These are phyloP conservation scores for Clavariopsis aquatica DNA, from an alignment of 495 filamentous ascomycete species.

Conservation along the genomic window DNA sequence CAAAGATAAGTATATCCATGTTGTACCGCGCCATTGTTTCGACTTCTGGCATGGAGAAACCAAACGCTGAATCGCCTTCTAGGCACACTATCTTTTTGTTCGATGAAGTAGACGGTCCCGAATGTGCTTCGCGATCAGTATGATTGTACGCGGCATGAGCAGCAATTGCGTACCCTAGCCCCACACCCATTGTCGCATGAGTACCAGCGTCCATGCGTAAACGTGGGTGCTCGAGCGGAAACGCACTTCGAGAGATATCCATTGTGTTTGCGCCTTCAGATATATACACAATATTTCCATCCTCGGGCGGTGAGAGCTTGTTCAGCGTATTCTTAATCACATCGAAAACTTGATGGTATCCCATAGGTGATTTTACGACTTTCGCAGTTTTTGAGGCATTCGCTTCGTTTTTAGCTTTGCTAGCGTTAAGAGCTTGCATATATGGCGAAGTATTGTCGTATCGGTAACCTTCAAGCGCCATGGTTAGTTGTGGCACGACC, in stretches of 20 bases:
- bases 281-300: constrained; percentile 60
- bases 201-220: constrained; percentile 65
- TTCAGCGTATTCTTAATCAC: constrained; percentile 54
- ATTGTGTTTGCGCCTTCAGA: constrained; percentile 69
- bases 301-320: constrained; percentile 45
- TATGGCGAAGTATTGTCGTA: constrained; percentile 47
- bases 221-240: constrained; percentile 59
- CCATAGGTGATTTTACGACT: constrained; percentile 48
- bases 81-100: constrained; percentile 62
- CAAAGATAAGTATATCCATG: constrained; percentile 62
- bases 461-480: constrained; percentile 48
- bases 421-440: constrained; percentile 43
- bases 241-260: constrained; percentile 64
- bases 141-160: constrained; percentile 62
- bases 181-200: constrained; percentile 67
- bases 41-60: constrained; percentile 61
- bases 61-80: constrained; percentile 68
- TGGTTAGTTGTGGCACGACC: constrained; percentile 53
- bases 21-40: constrained; percentile 65
- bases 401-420: constrained; percentile 53
- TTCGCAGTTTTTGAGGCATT: constrained; percentile 15
- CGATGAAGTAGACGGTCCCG: constrained; percentile 30
- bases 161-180: constrained; percentile 64
- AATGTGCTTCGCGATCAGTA: constrained; percentile 30
- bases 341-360: constrained; percentile 57